A percentile compares a stretch with the other conserved stretches of the same genome.
Conservation (phyloP, 129 eudicot species). For the Saussurea involucrata region DNA sequence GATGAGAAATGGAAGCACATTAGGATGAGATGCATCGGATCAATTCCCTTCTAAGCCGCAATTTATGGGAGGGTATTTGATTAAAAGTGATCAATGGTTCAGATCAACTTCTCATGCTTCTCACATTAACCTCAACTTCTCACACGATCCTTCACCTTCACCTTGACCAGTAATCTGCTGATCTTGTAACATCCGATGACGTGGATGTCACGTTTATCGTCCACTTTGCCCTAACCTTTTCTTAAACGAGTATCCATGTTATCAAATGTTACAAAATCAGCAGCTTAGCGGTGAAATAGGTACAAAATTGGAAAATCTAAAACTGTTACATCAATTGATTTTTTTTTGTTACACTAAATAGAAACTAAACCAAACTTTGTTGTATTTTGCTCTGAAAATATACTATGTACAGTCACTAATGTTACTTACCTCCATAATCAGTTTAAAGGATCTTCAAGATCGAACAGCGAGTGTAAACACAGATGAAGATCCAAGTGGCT, state of each 20-base stretch:
- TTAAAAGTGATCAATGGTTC: too few relatives aligned
- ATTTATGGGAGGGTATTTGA: too few relatives aligned
- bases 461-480: constrained; percentile 62
- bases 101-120: too few relatives aligned
- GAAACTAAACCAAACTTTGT: not conserved
- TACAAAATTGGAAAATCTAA: not conserved
- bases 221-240: not conserved
- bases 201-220: not conserved
- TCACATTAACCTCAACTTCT: too few relatives aligned
- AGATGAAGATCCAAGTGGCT: constrained; percentile 92
- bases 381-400: not conserved
- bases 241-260: not conserved
- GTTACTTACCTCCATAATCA: constrained; percentile 18
- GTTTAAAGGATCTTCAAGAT: constrained; percentile 62
- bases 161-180: not conserved
- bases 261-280: not conserved
- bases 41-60: too few relatives aligned
- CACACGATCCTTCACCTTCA: too few relatives aligned
- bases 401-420: not conserved
- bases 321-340: not conserved
- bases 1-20: too few relatives aligned
- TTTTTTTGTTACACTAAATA: not conserved
- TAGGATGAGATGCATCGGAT: too few relatives aligned
- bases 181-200: not conserved
- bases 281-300: not conserved